Evolutionary conservation across 441 rosid species (phyloP).

Genomic region (Adansonia grandidieri): DNA sequence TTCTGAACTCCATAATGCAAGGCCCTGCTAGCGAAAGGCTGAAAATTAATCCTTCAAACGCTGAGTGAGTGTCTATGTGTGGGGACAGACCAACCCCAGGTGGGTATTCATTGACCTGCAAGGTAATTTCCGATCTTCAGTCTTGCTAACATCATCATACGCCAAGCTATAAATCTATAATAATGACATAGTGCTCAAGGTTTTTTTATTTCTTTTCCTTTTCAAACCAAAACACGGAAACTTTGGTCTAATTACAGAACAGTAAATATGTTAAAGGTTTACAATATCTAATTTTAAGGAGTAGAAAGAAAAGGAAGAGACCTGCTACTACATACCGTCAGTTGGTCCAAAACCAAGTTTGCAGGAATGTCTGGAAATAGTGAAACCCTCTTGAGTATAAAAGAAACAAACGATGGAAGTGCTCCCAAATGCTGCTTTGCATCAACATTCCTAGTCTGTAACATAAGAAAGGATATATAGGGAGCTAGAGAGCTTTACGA

Average conservation of each 20-base stretch:
- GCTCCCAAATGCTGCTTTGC: slow-evolving; percentile 63
- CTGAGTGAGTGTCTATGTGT: slow-evolving; percentile 97
- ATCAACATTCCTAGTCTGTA: slow-evolving; percentile 80
- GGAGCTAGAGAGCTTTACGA: background rate
- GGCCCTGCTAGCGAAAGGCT: slow-evolving; percentile 98
- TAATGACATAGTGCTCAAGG: background rate
- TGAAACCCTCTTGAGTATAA: slow-evolving; percentile 58
- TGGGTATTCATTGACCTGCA: slow-evolving; percentile 93
- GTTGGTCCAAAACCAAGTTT: slow-evolving; percentile 64
- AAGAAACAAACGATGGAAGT: slow-evolving; percentile 78
- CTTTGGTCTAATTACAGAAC: slow-evolving; percentile 16
- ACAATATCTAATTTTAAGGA: background rate
- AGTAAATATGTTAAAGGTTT: slow-evolving; percentile 2
- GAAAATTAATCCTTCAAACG: slow-evolving; percentile 86
- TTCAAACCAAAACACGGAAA: slow-evolving; percentile 9
- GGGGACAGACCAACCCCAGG: slow-evolving; percentile 95
- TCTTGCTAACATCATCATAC: slow-evolving; percentile 18
- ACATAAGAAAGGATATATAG: slow-evolving; percentile 17
- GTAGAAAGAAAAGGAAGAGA: background rate
- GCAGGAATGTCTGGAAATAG: slow-evolving; percentile 47
- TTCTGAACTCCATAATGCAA: slow-evolving; percentile 95
- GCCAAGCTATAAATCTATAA: slow-evolving; percentile 14
- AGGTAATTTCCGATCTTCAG: slow-evolving; percentile 36
- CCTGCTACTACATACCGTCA: slow-evolving; percentile 57
- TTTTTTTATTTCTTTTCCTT: slow-evolving; percentile 1